A percentile compares a stretch with the other conserved stretches of the same genome.
Evolutionary conservation across 2,329 filamentous ascomycete species (phyloP).

Genomic region (Bipolaris gigantea): DNA sequence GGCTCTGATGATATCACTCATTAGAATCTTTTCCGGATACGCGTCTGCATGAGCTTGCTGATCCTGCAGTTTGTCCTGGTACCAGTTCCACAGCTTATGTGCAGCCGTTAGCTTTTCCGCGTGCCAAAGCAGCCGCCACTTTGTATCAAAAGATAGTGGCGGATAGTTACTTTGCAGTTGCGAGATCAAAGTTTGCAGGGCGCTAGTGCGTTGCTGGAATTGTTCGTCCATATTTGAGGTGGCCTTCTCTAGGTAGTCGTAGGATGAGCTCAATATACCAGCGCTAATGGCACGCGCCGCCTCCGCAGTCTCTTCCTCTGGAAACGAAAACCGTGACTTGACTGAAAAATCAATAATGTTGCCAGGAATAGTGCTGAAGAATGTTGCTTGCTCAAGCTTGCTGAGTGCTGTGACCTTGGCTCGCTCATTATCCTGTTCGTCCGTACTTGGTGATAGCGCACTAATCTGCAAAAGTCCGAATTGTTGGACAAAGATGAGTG

Average conservation of each 20-base stretch:
- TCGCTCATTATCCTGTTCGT: conserved; percentile 50
- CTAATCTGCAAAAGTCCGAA: conserved; percentile 61
- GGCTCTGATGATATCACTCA: conserved; percentile 73
- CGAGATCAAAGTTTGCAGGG: conserved; percentile 72
- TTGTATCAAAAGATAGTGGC: conserved; percentile 66
- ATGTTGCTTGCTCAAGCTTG: conserved; percentile 92
- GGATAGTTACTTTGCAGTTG: conserved; percentile 68
- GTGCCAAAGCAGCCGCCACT: conserved; percentile 83
- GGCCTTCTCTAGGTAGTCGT: conserved; percentile 70
- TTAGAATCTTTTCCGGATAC: conserved; percentile 66
- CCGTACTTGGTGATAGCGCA: conserved; percentile 60
- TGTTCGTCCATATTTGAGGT: conserved; percentile 81
- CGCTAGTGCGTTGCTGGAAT: conserved; percentile 70
- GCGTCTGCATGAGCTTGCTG: conserved; percentile 65
- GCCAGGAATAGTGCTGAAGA: conserved; percentile 78
- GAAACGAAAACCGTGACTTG: conserved; percentile 67
- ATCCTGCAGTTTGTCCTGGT: conserved; percentile 71
- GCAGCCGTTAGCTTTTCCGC: conserved; percentile 89
- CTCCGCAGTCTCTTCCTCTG: conserved; percentile 68
- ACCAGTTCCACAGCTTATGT: conserved; percentile 75
- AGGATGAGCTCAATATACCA: conserved; percentile 78
- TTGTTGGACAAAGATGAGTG: conserved; percentile 59
- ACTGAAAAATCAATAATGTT: conserved; percentile 87
- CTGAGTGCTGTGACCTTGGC: conserved; percentile 73
- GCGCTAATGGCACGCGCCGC: conserved; percentile 79